Base-by-base conservation (phyloP, 257 asterid species). In the Capsicum baccatum region DNA sequence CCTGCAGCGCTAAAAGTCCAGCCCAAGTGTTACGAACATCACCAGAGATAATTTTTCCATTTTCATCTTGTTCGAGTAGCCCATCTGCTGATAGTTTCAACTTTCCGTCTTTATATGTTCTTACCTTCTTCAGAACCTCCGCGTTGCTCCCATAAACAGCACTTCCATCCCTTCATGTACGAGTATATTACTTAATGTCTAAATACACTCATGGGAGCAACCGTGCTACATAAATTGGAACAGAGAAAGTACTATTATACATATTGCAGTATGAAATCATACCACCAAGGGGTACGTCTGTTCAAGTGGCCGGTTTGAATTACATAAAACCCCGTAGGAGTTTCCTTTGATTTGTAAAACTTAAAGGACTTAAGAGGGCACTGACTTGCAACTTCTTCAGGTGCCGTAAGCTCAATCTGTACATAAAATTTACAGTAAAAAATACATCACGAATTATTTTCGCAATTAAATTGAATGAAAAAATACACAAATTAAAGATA, bases 211-310 rank as follows among this genome's bases (percentile, higher is more conserved):
- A 15, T 56, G 60, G 3, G 44, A 39, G 0, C 44, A 3, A 39
- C 5, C 44, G 44, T 39, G 44, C 44, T 2, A 39, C 44, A 39
- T 39, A 39, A 39, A 39, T 39, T 39, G 44, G 44, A 4, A 39
- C 5, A 39, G 44, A 39, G 44, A 39, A 39, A 39, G 44, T 2
- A 39, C 44, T 39, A 56, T 17, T 17, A 57, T 58, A n/a, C 15
- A 5, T 56, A 2, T 0, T 6, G 5, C 44, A 2, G 44, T 58
- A 60, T 60, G 52, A 68, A 37, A 14, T 60, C 89, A 84, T 88
- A 93, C 97, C 97, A 93, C 97, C 95, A 91, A 0, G 95, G 88
- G 1, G 95, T 92, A 39, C 97, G 90, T 19, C 88, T 89, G 87
- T 92, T 93, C 78, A 89, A 26, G 79, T 80, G 70, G 9, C 94